Conservation (phyloP, 75 land plant species). For the Cunninghamia lanceolata region DNA sequence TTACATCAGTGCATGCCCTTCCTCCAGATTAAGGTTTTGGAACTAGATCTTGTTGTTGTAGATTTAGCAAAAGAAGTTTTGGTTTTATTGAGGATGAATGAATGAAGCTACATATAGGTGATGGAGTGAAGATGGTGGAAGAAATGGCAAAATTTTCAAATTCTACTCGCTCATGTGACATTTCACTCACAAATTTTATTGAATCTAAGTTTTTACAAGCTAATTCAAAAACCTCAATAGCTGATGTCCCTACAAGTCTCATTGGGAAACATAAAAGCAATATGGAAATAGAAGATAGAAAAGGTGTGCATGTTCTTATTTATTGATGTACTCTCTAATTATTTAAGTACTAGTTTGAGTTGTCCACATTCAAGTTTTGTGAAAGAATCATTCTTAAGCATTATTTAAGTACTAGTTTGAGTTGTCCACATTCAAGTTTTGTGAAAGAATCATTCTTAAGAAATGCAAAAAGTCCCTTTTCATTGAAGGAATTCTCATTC, state of each 20-base stretch:
- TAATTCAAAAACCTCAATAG: background rate
- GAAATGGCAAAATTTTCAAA: slow-evolving; percentile 17
- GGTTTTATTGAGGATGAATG: no score
- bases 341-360: slow-evolving; percentile 85
- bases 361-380: slow-evolving; percentile 88
- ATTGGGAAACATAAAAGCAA: background rate
- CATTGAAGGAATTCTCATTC: slow-evolving; percentile 71
- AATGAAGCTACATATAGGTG: slow-evolving; percentile 86
- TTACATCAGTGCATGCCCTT: no score
- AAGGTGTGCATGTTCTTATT: slow-evolving; percentile 45
- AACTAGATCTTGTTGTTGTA: no score
- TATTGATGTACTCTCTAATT: slow-evolving; percentile 88
- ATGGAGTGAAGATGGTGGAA: slow-evolving; percentile 71
- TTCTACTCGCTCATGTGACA: background rate
- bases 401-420: slow-evolving; percentile 95
- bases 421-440: slow-evolving; percentile 87
- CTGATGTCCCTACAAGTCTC: background rate
- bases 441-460: slow-evolving; percentile 69
- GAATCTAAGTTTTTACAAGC: background rate
- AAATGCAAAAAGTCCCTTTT: slow-evolving; percentile 50
- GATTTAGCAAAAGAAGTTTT: no score
- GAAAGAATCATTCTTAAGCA: slow-evolving; percentile 67
- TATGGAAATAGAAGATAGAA: slow-evolving; percentile 8
- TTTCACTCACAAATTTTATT: background rate
- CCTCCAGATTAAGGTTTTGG: no score